phyloP scores from a whole-genome alignment of 345 rosid genomes.

The Salix dunnii region DNA sequence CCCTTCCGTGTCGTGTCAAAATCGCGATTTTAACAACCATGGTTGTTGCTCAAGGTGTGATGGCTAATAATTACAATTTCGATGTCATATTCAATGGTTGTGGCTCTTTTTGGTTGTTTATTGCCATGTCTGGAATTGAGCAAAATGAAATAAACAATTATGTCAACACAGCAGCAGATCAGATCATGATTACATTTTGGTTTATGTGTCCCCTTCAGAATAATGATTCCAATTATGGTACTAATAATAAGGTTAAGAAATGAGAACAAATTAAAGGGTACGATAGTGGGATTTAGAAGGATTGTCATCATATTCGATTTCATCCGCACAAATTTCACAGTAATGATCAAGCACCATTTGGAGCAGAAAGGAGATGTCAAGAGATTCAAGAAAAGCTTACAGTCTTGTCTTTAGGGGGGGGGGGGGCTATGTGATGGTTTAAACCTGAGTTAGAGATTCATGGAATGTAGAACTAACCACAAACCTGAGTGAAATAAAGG shows the following conservation, averaged over 20 bases:
- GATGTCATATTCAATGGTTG: conserved; percentile 31
- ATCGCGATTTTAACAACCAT: too few species aligned
- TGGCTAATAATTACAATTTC: conserved; percentile 41
- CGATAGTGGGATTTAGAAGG: conserved; percentile 36
- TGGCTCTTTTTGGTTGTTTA: conserved; percentile 29
- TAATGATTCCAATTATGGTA: conserved; percentile 51
- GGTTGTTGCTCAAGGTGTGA: conserved; percentile 53
- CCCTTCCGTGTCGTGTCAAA: too few species aligned
- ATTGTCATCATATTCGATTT: conserved; percentile 27
- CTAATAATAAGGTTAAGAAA: conserved; percentile 44
- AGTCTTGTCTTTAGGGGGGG: background rate
- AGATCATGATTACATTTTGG: conserved; percentile 55
- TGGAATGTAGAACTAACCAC: background rate
- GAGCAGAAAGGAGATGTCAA: background rate
- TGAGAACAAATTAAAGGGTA: conserved; percentile 32
- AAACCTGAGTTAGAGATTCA: background rate
- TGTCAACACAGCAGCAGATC: conserved; percentile 26
- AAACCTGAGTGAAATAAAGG: background rate
- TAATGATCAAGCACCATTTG: conserved; percentile 11
- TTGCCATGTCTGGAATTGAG: conserved; percentile 19
- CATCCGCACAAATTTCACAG: conserved; percentile 16
- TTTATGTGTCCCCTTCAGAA: conserved; percentile 60
- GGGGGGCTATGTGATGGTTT: background rate
- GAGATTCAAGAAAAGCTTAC: background rate
- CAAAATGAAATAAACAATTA: conserved; percentile 11